phyloP scores from a whole-genome alignment of 2,329 filamentous ascomycete species.

The Chrysoporthe cubensis region DNA sequence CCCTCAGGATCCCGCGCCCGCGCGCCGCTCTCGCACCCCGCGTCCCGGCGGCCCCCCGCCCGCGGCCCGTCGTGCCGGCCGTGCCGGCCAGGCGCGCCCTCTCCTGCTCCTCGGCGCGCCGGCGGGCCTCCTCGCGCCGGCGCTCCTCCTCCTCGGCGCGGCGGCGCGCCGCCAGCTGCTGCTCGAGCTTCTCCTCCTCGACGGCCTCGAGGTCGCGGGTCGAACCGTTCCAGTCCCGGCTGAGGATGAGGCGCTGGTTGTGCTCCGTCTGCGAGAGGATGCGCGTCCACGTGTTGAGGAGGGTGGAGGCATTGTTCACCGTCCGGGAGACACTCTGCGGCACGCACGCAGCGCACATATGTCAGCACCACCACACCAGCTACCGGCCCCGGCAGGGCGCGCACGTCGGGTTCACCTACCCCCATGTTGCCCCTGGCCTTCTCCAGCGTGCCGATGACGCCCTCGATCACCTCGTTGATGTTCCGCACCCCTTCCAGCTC shows the following conservation, averaged over 20 bases:
- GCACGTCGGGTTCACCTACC: slow-evolving; percentile 47
- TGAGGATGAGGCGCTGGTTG: slow-evolving; percentile 88
- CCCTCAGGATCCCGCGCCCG: slow-evolving; percentile 3
- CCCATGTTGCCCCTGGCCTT: slow-evolving; percentile 78
- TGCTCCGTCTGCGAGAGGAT: slow-evolving; percentile 98
- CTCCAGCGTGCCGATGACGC: slow-evolving; percentile 71
- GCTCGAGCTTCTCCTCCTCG: slow-evolving; percentile 76
- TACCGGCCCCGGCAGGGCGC: no score
- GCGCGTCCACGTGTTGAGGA: slow-evolving; percentile 93
- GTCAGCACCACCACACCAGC: no score
- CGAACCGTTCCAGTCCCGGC: slow-evolving; percentile 87
- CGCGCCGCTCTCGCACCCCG: slow-evolving; percentile 29
- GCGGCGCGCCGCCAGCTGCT: slow-evolving; percentile 77
- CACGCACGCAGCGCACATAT: background rate
- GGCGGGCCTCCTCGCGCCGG: slow-evolving; percentile 70
- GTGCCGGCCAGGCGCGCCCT: slow-evolving; percentile 45
- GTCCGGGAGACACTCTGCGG: slow-evolving; percentile 73
- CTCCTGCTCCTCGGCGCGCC: slow-evolving; percentile 66
- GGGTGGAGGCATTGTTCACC: slow-evolving; percentile 82
- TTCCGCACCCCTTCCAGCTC: slow-evolving; percentile 84
- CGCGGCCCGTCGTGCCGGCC: slow-evolving; percentile 18
- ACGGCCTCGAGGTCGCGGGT: slow-evolving; percentile 84
- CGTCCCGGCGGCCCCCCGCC: slow-evolving; percentile 16
- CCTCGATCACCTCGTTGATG: slow-evolving; percentile 87
- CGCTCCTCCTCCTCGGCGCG: slow-evolving; percentile 78